Evolutionary conservation across 139 green algal species (phyloP), one percentile per base, ranked within the genome.

Genomic region (Choricystis sp.): DNA sequence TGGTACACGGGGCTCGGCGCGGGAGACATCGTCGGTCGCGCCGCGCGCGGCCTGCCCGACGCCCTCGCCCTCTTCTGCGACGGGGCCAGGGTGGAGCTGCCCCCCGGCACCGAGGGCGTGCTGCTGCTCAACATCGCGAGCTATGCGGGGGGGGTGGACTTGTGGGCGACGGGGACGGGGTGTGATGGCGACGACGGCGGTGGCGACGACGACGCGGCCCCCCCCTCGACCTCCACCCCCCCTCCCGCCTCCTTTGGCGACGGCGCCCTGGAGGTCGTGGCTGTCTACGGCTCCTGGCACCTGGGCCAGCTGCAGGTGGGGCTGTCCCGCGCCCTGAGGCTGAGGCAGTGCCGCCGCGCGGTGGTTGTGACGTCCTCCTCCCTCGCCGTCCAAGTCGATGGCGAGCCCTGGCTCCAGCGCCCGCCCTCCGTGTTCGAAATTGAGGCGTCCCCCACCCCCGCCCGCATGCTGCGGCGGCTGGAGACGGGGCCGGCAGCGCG

Each of bases 1-100:
- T 77, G 81, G 71, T 94, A 94, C 74, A 85, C 81, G 19, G 74
- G 71, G 1, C 63, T 94, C 56, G 87, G 86, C 4, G 83, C 81
- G 0, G 68, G 69, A 26, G 83, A 92, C 67, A 22, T 57, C 4
- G 55, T 91, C 23, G 77, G 77, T 31, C 79, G 79, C 49, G 69
- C 67, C 24, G 81, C 74, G 59, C 64, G 57, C 3, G 68, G 76
- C 58, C 76, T 93, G 55, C 67, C 77, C 26, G 52, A 65, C 27
- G 66, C 75, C 63, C 52, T 90, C 27, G 65, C 72, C 72, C 60
- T 94, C 25, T 67, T 75, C 58, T 80, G 78, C 49, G 86, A 94
- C 63, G 86, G 83, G 19, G 28, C 68, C 61, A 40, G 57, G 3
- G 62, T 91, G 66, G 52, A 27, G 22, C 59, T 89, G 60, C 81